Conservation (phyloP, 768 basidiomycete species). For the Rubroboletus pulcherrimus region DNA sequence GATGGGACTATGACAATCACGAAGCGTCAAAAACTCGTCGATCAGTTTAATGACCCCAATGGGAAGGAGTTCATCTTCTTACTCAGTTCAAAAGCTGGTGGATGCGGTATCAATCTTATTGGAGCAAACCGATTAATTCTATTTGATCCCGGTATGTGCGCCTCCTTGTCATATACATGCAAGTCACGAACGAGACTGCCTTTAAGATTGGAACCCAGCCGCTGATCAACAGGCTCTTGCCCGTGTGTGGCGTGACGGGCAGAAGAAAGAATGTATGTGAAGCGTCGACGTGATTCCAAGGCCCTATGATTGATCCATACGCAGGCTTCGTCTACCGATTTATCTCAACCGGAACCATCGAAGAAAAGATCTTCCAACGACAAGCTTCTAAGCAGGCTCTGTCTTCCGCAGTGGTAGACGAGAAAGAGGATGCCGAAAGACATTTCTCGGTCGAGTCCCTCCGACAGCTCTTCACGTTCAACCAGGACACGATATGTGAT, state of each 20-base stretch:
- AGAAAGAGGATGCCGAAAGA: slow-evolving; percentile 91
- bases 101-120: slow-evolving; percentile 95
- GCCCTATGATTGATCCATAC: neutral
- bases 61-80: slow-evolving; percentile 94
- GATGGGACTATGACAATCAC: slow-evolving; percentile 91
- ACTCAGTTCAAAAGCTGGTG: slow-evolving; percentile 92
- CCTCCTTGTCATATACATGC: neutral
- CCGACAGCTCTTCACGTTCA: slow-evolving; percentile 88
- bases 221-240: slow-evolving; percentile 98
- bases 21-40: slow-evolving; percentile 93
- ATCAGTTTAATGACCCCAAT: slow-evolving; percentile 91
- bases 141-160: slow-evolving; percentile 78
- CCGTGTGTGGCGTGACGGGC: slow-evolving; percentile 98
- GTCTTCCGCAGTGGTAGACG: slow-evolving; percentile 97
- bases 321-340: slow-evolving; percentile 97
- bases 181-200: neutral
- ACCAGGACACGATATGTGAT: slow-evolving; percentile 81
- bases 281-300: neutral
- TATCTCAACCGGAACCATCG: slow-evolving; percentile 94
- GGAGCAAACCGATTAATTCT: slow-evolving; percentile 94
- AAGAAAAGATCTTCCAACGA: slow-evolving; percentile 98
- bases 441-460: slow-evolving; percentile 91
- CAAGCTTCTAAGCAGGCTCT: slow-evolving; percentile 96
- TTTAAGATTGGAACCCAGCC: slow-evolving; percentile 95
- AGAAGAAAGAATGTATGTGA: slow-evolving; percentile 95